Base-by-base conservation (phyloP, 768 basidiomycete genomes). In the Lactifluus echinatus region DNA sequence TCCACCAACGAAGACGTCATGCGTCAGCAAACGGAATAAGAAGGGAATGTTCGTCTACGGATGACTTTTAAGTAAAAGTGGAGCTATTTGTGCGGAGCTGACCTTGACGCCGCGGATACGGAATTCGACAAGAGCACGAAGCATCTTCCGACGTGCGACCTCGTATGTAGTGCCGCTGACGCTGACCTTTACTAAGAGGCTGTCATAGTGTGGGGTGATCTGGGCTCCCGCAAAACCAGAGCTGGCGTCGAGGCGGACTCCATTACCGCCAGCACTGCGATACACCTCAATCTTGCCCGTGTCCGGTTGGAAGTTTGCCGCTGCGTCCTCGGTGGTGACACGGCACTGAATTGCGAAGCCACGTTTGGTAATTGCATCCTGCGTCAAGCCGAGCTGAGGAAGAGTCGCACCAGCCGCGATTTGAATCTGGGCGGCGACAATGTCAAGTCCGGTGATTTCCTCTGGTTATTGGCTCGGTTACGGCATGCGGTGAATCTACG, bases 251-350 rank as follows among this genome's bases (percentile, higher is more conserved):
- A 99, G 77, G 69, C 96, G 89, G 40, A 99, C 93, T 67, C 96
- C 96, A 69, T 98, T 98, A 54, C 96, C 96, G 72, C 96, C 96
- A 39, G 96, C 95, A 69, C 90, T 93, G 60, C 96, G 87, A 75
- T 99, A 99, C 23, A 99, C 96, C 67, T 98, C 96, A 62, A 99
- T 98, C 73, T 99, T 99, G 63, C 96, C 96, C 4, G 92, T 97
- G 71, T 99, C 96, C 23, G 96, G 96, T 71, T 96, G 93, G 87
- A 99, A 98, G 63, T 77, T 79, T 42, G 80, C 67, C n/a, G 88
- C 84, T 14, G 96, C 83, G 69, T 99, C 95, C 74, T 99, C 96
- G 24, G 96, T 98, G 42, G 96, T 98, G 72, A 99, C 79, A 73
- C 96, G 94, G 72, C 93, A 96, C 69, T 99, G 96, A 58, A 99